A percentile compares a stretch with the other conserved stretches of the same genome.
These are phyloP conservation scores for Trichocladium antarcticum DNA, from an alignment of 495 filamentous ascomycete genomes.

Conservation along the genomic window DNA sequence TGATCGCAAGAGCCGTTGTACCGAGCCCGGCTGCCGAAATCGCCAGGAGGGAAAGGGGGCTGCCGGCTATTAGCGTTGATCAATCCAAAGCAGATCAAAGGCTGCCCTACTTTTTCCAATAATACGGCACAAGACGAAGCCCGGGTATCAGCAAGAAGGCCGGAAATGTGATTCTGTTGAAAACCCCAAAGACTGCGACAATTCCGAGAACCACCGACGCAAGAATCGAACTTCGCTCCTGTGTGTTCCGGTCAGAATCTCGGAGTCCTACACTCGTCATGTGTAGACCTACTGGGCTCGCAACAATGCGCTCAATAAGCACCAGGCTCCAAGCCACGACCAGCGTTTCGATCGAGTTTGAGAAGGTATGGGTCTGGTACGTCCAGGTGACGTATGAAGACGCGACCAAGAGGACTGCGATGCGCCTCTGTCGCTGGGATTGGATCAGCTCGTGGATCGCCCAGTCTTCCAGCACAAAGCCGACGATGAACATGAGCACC, in stretches of 20 bases:
- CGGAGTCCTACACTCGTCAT: too few relatives aligned
- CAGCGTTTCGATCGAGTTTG: conserved; percentile 91
- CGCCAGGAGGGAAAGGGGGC: conserved; percentile 56
- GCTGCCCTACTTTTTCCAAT: conserved; percentile 57
- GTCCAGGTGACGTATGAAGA: conserved; percentile 99
- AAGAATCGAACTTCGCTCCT: conserved; percentile 64
- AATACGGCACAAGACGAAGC: conserved; percentile 72
- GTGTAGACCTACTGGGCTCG: conserved; percentile 53
- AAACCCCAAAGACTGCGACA: conserved; percentile 71
- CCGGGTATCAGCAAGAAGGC: conserved; percentile 77
- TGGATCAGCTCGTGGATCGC: conserved; percentile 82
- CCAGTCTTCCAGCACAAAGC: conserved; percentile 96
- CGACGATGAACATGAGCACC: conserved; percentile 79
- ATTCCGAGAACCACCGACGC: conserved; percentile 67
- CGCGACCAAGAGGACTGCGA: conserved; percentile 68
- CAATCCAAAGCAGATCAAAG: neutral
- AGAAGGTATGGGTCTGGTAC: conserved; percentile 97
- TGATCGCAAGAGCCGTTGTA: conserved; percentile 61
- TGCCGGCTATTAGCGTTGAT: conserved; percentile 28
- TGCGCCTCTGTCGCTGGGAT: conserved; percentile 56
- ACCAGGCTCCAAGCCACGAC: conserved; percentile 85
- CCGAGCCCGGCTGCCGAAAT: conserved; percentile 48
- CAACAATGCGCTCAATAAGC: conserved; percentile 71
- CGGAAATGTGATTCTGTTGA: conserved; percentile 95
- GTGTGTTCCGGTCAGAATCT: conserved; percentile 10